Evolutionary conservation across 2,329 filamentous ascomycete species (phyloP).

Genomic region (Neopestalotiopsis sp.): DNA sequence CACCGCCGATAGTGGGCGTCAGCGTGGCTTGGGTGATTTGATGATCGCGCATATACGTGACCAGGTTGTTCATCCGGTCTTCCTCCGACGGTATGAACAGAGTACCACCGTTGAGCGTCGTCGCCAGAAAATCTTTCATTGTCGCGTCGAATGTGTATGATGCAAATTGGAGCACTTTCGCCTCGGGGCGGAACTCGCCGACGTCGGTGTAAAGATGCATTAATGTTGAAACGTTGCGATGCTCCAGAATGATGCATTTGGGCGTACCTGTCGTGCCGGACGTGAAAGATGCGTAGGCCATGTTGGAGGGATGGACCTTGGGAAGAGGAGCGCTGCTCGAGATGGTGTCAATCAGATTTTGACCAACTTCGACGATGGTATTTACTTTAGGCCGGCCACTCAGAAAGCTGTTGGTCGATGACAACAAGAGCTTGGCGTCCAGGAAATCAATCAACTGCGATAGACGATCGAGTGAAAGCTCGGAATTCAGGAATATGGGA

Average conservation of each 20-base stretch:
- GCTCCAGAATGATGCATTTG: constrained; percentile 49
- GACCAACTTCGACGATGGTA: not conserved
- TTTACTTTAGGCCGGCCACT: not conserved
- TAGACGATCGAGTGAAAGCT: not conserved
- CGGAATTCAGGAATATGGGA: not conserved
- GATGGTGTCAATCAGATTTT: not conserved
- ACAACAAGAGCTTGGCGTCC: not conserved
- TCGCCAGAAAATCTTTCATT: too few species aligned
- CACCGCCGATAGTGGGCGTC: too few species aligned
- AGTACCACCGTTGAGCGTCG: constrained; percentile 15
- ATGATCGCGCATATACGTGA: too few species aligned
- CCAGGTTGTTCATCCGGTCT: not conserved
- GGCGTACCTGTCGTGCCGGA: constrained; percentile 57
- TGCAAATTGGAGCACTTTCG: constrained; percentile 9
- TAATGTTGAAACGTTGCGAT: constrained; percentile 24
- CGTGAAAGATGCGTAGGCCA: constrained; percentile 45
- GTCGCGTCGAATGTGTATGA: constrained; percentile 23
- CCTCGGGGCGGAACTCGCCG: too few species aligned
- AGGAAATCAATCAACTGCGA: not conserved
- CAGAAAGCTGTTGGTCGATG: not conserved
- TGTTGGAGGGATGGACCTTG: not conserved
- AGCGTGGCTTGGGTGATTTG: too few species aligned
- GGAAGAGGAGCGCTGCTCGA: not conserved
- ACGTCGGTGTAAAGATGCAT: too few species aligned
- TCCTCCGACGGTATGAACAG: constrained; percentile 6